Conservation (phyloP, 2,329 filamentous ascomycete species). For the Ilyonectria robusta region DNA sequence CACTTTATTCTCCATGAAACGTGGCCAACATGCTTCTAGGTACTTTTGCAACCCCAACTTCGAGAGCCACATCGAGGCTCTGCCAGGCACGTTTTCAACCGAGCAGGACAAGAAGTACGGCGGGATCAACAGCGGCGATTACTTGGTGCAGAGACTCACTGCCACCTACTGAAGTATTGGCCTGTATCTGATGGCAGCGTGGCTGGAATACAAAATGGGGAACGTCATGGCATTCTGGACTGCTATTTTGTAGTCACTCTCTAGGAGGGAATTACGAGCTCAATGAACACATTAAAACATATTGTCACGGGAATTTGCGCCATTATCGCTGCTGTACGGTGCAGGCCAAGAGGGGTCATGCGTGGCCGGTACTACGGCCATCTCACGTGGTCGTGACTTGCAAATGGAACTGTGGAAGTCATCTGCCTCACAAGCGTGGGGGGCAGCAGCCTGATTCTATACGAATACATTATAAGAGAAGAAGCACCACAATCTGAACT, state of each 20-base stretch:
- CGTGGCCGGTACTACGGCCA: constrained; percentile 3
- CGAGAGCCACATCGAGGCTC: constrained; percentile 80
- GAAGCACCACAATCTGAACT: not conserved
- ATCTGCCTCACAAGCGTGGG: constrained; percentile 21
- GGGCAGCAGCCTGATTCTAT: constrained; percentile 7
- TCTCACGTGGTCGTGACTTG: constrained; percentile 8
- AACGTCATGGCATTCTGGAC: not conserved
- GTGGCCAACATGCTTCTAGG: constrained; percentile 50
- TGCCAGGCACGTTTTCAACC: constrained; percentile 80
- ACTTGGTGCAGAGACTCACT: constrained; percentile 82
- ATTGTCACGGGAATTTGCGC: constrained; percentile 3
- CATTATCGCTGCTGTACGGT: constrained; percentile 8
- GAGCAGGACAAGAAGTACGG: constrained; percentile 83
- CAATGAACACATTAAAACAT: not conserved
- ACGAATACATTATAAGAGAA: not conserved
- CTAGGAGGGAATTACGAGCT: not conserved
- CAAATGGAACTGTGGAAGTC: constrained; percentile 9
- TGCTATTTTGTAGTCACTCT: not conserved
- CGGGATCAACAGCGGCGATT: constrained; percentile 84
- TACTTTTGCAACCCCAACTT: constrained; percentile 94
- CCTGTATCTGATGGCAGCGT: not conserved
- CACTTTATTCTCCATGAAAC: not conserved
- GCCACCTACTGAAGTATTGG: constrained; percentile 74
- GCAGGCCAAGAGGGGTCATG: constrained; percentile 3
- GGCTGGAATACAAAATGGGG: not conserved